Evolutionary conservation across 2,329 filamentous ascomycete species (phyloP), one percentile per base, ranked within the genome.

Genomic region (Onygena corvina): DNA sequence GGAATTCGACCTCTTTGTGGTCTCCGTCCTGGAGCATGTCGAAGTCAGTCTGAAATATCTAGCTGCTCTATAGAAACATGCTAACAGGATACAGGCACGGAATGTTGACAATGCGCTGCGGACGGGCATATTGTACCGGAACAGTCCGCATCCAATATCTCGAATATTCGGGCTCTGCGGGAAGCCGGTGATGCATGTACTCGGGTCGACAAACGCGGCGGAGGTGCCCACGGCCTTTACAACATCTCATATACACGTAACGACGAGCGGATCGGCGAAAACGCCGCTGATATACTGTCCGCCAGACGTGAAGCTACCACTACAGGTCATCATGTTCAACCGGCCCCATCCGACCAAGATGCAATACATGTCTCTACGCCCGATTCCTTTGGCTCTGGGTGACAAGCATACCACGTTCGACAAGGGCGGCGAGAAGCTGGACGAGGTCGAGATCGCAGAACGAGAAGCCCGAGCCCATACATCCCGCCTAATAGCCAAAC

Each of bases 301-400:
- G 1, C 56, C 65, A 51, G 75, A 81, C 44, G 76, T 77, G 53
- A 79, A 80, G 3, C 74, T 84, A 16, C 86, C 81, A 40, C 79
- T 94, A 40, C 92, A 98, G 62, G 77, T 95, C 38, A 84, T 96
- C 51, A 74, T 93, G 50, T 98, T 93, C 66, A 81, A 94, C 59
- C 76, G 89, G 42, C 92, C 92, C 0, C 77, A 84, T 50, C 90
- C 92, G 0, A 80, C 76, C 27, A 79, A 81, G 49, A 96, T 98
- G 92, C 90, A 98, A 66, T 98, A 96, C 65, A 83, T 96, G 58
- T 98, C 92, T 1, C 72, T 95, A 16, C 78, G 80, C 23, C 90
- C 92, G 0, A 96, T 98, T 47, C 83, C 88, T 0, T 74, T 98
- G 35, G 88, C 88, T 0, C 71, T 98, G 11, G 85, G 77, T 2